phyloP scores from a whole-genome alignment of 805 yeast species.

The Phaffomyces thermotolerans region DNA sequence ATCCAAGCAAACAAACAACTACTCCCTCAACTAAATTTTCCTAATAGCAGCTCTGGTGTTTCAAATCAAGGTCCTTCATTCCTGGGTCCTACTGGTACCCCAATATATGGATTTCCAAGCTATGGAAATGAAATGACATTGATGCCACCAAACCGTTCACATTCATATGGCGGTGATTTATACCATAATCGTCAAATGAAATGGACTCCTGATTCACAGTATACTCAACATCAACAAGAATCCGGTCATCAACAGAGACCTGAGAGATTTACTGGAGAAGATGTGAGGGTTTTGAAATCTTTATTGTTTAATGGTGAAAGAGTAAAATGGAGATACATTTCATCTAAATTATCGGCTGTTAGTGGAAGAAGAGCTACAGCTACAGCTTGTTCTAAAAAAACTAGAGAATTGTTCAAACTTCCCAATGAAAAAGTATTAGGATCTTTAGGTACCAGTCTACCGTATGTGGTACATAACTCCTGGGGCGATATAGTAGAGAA shows the following conservation, averaged over 20 bases:
- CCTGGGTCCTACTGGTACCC: background rate
- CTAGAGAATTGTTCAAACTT: slow-evolving; percentile 46
- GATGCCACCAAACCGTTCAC: slow-evolving; percentile 1
- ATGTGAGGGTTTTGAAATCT: slow-evolving; percentile 38
- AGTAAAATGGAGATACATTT: slow-evolving; percentile 53
- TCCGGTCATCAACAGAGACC: slow-evolving; percentile 2
- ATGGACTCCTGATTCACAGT: background rate
- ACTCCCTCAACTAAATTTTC: slow-evolving; percentile 10
- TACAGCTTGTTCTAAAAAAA: slow-evolving; percentile 47
- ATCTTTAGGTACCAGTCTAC: slow-evolving; percentile 41
- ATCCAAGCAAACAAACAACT: slow-evolving; percentile 1
- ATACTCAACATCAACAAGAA: background rate
- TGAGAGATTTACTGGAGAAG: slow-evolving; percentile 30
- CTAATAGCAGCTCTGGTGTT: background rate
- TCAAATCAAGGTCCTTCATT: slow-evolving; percentile 3
- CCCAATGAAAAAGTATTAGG: slow-evolving; percentile 39
- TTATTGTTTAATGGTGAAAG: slow-evolving; percentile 46
- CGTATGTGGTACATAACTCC: slow-evolving; percentile 43
- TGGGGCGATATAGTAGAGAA: slow-evolving; percentile 36
- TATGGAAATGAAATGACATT: background rate
- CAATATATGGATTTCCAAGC: background rate
- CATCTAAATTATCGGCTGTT: slow-evolving; percentile 33
- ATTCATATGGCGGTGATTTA: slow-evolving; percentile 7
- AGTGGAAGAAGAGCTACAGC: slow-evolving; percentile 33
- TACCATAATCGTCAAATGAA: background rate